phyloP scores from a whole-genome alignment of 768 basidiomycete genomes.

The Serendipita sp. region DNA sequence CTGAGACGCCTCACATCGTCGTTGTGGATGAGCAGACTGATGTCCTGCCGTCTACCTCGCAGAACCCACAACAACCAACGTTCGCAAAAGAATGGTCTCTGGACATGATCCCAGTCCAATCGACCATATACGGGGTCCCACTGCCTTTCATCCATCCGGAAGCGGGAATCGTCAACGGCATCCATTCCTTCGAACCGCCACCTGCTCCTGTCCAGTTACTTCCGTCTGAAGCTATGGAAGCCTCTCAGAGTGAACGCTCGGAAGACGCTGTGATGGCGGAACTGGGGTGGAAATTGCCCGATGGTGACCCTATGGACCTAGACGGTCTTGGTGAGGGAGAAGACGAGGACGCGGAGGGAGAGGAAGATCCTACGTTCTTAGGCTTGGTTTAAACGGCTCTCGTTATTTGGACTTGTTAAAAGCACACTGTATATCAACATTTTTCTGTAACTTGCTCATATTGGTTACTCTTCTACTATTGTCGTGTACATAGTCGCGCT shows the following conservation, averaged over 20 bases:
- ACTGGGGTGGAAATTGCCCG: conserved; percentile 18
- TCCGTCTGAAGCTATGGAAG: neutral
- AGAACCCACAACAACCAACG: neutral
- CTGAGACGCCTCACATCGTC: neutral
- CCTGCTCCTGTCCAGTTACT: neutral
- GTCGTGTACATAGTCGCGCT: neutral
- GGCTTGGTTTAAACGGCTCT: neutral
- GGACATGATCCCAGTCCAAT: neutral
- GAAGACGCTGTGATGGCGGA: conserved; percentile 6
- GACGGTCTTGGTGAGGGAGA: conserved; percentile 12
- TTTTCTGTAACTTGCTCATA: neutral
- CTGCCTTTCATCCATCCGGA: neutral
- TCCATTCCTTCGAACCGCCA: neutral
- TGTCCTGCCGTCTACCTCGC: neutral
- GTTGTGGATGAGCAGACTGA: neutral
- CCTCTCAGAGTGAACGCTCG: neutral
- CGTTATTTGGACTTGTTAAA: neutral
- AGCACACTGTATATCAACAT: neutral
- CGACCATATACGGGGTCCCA: neutral
- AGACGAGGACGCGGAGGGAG: conserved; percentile 18
- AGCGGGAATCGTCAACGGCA: neutral
- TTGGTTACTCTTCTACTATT: neutral
- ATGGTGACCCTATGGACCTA: neutral
- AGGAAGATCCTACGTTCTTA: conserved; percentile 14
- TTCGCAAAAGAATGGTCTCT: neutral